phyloP scores from a whole-genome alignment of 768 basidiomycete species.

The Suillus fuscotomentosus region DNA sequence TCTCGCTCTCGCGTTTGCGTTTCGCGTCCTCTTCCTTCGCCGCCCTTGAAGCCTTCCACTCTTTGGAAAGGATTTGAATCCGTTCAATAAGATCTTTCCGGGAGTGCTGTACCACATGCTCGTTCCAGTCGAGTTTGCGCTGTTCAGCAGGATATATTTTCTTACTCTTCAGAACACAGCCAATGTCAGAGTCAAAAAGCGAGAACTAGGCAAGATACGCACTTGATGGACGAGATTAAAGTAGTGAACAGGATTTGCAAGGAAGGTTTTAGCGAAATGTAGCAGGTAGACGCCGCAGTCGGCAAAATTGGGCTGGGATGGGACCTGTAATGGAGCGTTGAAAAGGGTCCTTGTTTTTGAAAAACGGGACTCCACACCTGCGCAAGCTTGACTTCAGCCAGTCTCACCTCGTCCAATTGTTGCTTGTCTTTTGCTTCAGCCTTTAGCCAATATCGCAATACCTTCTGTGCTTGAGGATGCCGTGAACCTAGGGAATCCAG shows the following conservation, averaged over 20 bases:
- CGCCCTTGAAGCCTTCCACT: constrained; percentile 50
- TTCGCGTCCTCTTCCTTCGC: constrained; percentile 33
- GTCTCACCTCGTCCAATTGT: constrained; percentile 35
- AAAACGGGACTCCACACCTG: constrained; percentile 36
- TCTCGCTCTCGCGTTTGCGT: constrained; percentile 26
- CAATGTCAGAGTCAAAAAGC: background rate
- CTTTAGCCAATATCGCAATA: constrained; percentile 64
- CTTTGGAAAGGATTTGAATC: constrained; percentile 48
- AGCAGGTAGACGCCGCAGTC: constrained; percentile 94
- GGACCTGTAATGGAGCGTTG: constrained; percentile 53
- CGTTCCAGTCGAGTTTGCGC: constrained; percentile 53
- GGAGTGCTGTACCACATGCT: constrained; percentile 41
- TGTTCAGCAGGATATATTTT: constrained; percentile 34
- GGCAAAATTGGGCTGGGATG: constrained; percentile 82
- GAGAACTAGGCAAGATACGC: background rate
- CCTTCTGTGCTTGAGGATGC: constrained; percentile 65
- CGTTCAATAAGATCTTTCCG: constrained; percentile 44
- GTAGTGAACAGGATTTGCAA: constrained; percentile 57
- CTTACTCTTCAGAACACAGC: constrained; percentile 21
- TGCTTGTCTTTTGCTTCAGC: constrained; percentile 80
- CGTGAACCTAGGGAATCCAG: constrained; percentile 83
- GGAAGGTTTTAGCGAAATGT: constrained; percentile 80
- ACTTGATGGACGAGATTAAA: constrained; percentile 45
- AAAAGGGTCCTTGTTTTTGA: background rate
- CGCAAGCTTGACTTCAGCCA: constrained; percentile 47